Conservation (phyloP, 176 grass and related monocot genomes). For the Pharus latifolius region DNA sequence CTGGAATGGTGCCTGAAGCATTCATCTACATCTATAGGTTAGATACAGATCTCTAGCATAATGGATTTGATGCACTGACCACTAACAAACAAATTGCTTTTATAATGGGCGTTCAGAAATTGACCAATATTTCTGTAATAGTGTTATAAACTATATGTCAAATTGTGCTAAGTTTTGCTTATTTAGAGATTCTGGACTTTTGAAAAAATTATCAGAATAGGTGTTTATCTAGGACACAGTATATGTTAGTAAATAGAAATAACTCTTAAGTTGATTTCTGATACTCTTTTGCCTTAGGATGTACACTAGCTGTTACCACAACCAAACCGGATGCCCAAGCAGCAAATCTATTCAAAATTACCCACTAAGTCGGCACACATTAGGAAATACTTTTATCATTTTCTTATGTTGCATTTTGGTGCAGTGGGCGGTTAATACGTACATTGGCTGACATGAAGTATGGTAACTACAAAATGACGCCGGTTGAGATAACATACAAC, state of each 20-base stretch:
- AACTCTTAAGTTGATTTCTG: not conserved
- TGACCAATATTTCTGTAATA: not conserved
- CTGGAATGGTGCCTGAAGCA: conserved; percentile 94
- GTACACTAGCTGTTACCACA: not conserved
- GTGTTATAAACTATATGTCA: not conserved
- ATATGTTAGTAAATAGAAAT: not conserved
- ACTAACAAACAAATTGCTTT: not conserved
- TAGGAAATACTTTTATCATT: not conserved
- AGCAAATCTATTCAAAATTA: not conserved
- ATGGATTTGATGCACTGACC: not conserved
- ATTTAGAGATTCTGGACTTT: not conserved
- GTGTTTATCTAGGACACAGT: not conserved
- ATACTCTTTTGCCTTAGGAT: not conserved
- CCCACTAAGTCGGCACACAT: not conserved
- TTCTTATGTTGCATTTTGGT: conserved; percentile 18
- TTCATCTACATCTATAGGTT: conserved; percentile 98
- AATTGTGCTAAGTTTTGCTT: not conserved
- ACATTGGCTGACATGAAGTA: conserved; percentile 87
- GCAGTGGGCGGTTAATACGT: conserved; percentile 76
- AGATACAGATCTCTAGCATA: not conserved
- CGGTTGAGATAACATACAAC: conserved; percentile 79
- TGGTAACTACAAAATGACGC: conserved; percentile 79
- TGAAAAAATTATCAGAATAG: not conserved
- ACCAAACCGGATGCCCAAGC: not conserved
- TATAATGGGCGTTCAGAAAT: not conserved